Conservation (phyloP, 1,139 yeast species). For the Lodderomyces parapsilosis region DNA sequence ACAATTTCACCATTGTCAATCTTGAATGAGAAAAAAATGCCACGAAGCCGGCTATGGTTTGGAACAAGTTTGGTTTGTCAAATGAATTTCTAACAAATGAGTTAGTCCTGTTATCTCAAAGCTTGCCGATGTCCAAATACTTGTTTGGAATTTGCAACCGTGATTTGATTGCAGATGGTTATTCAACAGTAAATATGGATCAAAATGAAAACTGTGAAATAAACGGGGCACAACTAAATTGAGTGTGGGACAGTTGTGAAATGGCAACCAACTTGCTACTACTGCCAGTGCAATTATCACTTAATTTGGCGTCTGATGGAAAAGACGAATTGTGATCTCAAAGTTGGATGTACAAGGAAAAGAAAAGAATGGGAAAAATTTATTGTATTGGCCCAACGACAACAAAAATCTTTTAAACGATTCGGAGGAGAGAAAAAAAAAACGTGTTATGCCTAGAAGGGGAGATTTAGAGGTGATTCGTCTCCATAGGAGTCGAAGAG, state of each 20-base stretch:
- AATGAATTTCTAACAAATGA: background rate
- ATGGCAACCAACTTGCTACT: background rate
- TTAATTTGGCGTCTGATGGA: background rate
- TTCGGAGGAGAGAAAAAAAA: slow-evolving; percentile 5
- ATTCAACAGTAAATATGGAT: background rate
- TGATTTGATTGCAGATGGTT: background rate
- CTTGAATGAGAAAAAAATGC: too few species aligned
- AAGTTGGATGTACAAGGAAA: background rate
- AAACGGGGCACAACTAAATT: background rate
- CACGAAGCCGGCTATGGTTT: too few species aligned
- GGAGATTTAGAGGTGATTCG: background rate
- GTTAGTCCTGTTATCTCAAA: background rate
- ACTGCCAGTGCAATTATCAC: too few species aligned
- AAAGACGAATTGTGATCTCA: too few species aligned
- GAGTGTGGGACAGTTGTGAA: background rate
- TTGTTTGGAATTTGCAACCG: background rate
- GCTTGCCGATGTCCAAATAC: background rate
- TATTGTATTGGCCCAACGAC: slow-evolving; percentile 8
- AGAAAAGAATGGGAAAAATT: slow-evolving; percentile 4
- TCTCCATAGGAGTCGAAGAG: background rate
- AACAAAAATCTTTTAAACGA: slow-evolving; percentile 4
- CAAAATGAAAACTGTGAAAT: background rate
- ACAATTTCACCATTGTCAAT: slow-evolving; percentile 11
- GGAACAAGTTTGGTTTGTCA: too few species aligned
- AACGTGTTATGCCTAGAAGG: slow-evolving; percentile 1